Evolutionary conservation across 2,329 filamentous ascomycete genomes (phyloP), one percentile per base, ranked within the genome.

Genomic region (Helotiales sp.): DNA sequence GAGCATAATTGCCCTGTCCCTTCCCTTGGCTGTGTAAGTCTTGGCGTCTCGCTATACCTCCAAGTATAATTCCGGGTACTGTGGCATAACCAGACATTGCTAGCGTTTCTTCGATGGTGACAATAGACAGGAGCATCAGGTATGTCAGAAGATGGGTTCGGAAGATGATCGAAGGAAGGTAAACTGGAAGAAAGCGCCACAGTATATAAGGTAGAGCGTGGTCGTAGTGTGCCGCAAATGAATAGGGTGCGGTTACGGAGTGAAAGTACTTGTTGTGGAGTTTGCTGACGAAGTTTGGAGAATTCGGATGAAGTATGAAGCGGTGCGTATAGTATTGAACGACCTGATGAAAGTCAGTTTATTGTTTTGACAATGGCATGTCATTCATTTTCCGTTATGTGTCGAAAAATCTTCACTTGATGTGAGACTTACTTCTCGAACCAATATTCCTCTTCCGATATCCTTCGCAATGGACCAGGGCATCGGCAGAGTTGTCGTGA

Each of bases 291-390:
- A 67, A 70, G 29, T 58, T 66, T 15, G 68, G 66, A 0, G 71
- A 65, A 69, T 73, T 24, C 63, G 70, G 42, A 73, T 96, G 91
- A 8, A 96, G 80, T 25, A 88, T 58, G 68, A 82, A 82, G 52
- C 89, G 86, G 74, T 96, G 91, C 64, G 91, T 79, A 66, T 85
- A 81, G 71, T 96, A 96, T 57, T 86, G 83, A 10, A 92, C 70
- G 6, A 84, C 67, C 76, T 90, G 22, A 15, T 55, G 15, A 2
- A 17, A 33, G 34, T 64, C 31, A 59, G 56, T 57, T 38, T 52
- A 36, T 30, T 13, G 22, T 47, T 9, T 25, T 19, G 19, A 31
- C 2, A 27, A n/a, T n/a, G n/a, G n/a, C n/a, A n/a, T n/a, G n/a
- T n/a, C n/a, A n/a, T n/a, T n/a, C n/a, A n/a, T n/a, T n/a, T n/a